These are phyloP conservation scores for Phytopythium sindhum DNA, from an alignment of 352 stramenopile species.

Conservation along the genomic window DNA sequence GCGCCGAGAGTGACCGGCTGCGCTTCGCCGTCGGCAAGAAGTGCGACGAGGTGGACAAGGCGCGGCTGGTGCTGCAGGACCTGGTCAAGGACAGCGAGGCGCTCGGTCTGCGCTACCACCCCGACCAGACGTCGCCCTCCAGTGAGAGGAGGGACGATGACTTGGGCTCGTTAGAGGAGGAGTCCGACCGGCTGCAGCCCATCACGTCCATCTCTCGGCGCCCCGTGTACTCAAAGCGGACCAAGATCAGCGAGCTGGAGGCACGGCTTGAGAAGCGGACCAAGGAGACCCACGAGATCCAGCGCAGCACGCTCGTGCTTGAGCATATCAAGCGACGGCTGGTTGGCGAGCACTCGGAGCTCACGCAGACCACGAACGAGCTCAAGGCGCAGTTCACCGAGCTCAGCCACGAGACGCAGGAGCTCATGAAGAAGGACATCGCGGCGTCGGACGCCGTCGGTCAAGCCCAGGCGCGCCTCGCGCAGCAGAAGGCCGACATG, in stretches of 20 bases:
- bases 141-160: neutral
- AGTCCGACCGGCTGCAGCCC: constrained; percentile 55
- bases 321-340: constrained; percentile 83
- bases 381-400: constrained; percentile 61
- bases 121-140: neutral
- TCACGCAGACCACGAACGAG: constrained; percentile 53
- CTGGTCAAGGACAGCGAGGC: constrained; percentile 75
- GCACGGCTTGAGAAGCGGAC: constrained; percentile 52
- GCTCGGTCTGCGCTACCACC: constrained; percentile 56
- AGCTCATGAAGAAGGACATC: constrained; percentile 80
- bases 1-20: constrained; percentile 70
- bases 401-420: constrained; percentile 59
- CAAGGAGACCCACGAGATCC: constrained; percentile 56
- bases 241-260: constrained; percentile 77
- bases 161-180: constrained; percentile 33
- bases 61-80: constrained; percentile 64
- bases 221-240: constrained; percentile 82
- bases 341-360: constrained; percentile 44
- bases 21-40: constrained; percentile 63
- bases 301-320: constrained; percentile 59
- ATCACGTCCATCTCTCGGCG: constrained; percentile 74
- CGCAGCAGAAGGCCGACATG: constrained; percentile 73
- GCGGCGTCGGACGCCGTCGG: constrained; percentile 63
- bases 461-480: constrained; percentile 60
- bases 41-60: constrained; percentile 58